Percentiles rank a stretch among this genome's conserved stretches.
phyloP scores from a whole-genome alignment of 1,139 yeast species.

The Pichia sp. region DNA sequence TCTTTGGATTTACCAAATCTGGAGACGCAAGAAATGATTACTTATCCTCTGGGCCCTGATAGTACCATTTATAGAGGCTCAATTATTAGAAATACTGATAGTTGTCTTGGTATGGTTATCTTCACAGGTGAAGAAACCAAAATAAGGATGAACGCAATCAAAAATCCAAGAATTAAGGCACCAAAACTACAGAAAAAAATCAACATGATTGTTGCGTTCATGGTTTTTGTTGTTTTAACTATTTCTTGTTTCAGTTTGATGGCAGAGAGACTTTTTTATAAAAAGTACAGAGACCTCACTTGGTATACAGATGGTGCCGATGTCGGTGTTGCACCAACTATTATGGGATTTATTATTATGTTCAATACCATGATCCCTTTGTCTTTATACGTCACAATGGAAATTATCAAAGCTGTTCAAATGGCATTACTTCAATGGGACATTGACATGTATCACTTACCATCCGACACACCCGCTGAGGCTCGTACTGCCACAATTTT shows the following conservation, averaged over 20 bases:
- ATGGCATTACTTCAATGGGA: slow-evolving; percentile 78
- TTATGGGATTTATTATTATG: slow-evolving; percentile 96
- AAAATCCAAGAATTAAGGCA: slow-evolving; percentile 85
- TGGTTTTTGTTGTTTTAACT: slow-evolving; percentile 76
- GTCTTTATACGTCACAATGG: slow-evolving; percentile 94
- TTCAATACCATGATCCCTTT: slow-evolving; percentile 92
- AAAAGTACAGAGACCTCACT: slow-evolving; percentile 41
- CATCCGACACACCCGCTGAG: slow-evolving; percentile 85
- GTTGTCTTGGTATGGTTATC: slow-evolving; percentile 71
- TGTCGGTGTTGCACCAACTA: slow-evolving; percentile 84
- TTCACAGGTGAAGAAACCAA: slow-evolving; percentile 96
- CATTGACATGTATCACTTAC: slow-evolving; percentile 87
- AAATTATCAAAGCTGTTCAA: slow-evolving; percentile 86
- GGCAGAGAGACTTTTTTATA: slow-evolving; percentile 61
- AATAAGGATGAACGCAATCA: slow-evolving; percentile 89
- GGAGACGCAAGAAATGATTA: slow-evolving; percentile 27
- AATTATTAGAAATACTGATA: slow-evolving; percentile 73
- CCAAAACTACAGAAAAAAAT: slow-evolving; percentile 84
- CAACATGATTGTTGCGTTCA: slow-evolving; percentile 76
- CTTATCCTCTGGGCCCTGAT: slow-evolving; percentile 67
- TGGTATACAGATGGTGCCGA: slow-evolving; percentile 78
- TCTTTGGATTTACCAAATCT: slow-evolving; percentile 38
- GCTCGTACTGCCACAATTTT: slow-evolving; percentile 93
- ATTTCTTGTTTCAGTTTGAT: slow-evolving; percentile 78
- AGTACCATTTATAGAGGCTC: slow-evolving; percentile 88